Evolutionary conservation across 805 yeast species (phyloP), one percentile per base, ranked within the genome.

Genomic region (Scheffersomyces stipitis): DNA sequence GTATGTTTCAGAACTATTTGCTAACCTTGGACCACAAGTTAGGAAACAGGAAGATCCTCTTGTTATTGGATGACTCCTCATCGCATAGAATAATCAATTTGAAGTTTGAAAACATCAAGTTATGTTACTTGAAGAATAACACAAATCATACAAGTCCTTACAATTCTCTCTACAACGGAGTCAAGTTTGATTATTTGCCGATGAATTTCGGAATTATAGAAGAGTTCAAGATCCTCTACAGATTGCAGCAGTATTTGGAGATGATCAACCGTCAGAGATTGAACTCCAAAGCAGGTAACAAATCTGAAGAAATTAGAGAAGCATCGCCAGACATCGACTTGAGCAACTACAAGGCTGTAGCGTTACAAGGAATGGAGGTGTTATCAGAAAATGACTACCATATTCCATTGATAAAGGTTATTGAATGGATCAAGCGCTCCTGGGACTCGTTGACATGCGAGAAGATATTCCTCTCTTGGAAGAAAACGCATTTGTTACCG

Each of bases 121-220:
- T 69, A 15, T 55, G 64, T 14, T 68, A 62, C 37, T 42, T 68
- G 47, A 68, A 66, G 34, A 66, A 67, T 40, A 64, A 65, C 23
- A 51, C 63, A 18, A 62, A 58, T 33, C 68, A 64, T 38, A 64
- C 59, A 33, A 65, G 62, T 30, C 66, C 69, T 0, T 63, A 54
- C 45, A 54, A 51, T 30, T 56, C 66, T 4, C 42, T 53, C 8
- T 56, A 48, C 37, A 58, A 72, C 24, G 80, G 79, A 27, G 63
- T 73, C 23, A 76, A 71, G 41, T 61, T 79, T 34, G 73, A 71
- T 46, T 78, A 76, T 48, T 54, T 78, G 23, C 86, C 86, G 5
- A 78, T 79, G 67, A 75, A 71, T 41, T 78, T 80, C 71, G 86
- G 86, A 3, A 75, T 80, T 3, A 66, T 76, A 28, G 78, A 77